These are phyloP conservation scores for Malassezia japonica DNA, from an alignment of 1,284 basidiomycete species.

Conservation along the genomic window DNA sequence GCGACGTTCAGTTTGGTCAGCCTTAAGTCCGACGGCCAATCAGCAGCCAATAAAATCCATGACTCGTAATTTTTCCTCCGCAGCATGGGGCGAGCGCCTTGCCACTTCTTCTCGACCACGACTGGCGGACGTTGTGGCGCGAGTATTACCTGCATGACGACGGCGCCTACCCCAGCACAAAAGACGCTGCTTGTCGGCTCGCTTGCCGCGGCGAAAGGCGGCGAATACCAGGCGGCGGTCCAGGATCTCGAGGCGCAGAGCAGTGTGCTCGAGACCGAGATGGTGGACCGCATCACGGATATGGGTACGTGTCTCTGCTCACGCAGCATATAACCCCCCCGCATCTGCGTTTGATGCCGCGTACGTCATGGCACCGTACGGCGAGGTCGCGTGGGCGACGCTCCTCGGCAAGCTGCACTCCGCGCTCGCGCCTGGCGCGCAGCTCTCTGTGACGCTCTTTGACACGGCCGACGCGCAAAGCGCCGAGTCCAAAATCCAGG, in stretches of 20 bases:
- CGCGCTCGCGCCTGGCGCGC: conserved; percentile 22
- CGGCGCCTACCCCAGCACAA: not conserved
- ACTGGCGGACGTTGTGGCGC: too few relatives aligned
- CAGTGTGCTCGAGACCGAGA: conserved; percentile 38
- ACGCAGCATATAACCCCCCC: conserved; percentile 21
- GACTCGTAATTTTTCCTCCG: not conserved
- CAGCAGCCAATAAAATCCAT: not conserved
- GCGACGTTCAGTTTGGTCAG: not conserved
- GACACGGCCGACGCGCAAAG: conserved; percentile 19
- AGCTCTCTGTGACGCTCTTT: conserved; percentile 24
- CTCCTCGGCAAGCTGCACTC: conserved; percentile 26
- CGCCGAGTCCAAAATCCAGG: conserved; percentile 18
- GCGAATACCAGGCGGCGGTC: conserved; percentile 36
- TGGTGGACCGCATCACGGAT: conserved; percentile 45
- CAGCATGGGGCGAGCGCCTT: too few relatives aligned
- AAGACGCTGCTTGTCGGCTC: conserved; percentile 35
- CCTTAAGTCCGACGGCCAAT: not conserved
- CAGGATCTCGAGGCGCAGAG: conserved; percentile 12
- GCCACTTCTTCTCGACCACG: too few relatives aligned
- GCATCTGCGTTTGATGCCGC: conserved; percentile 24
- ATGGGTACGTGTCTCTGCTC: conserved; percentile 12
- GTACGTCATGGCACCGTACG: conserved; percentile 24
- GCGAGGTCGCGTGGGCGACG: conserved; percentile 21
- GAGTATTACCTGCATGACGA: too few relatives aligned
- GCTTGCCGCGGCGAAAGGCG: conserved; percentile 33